phyloP scores from a whole-genome alignment of 2,329 filamentous ascomycete genomes.

The Sordariomycetes sp. region DNA sequence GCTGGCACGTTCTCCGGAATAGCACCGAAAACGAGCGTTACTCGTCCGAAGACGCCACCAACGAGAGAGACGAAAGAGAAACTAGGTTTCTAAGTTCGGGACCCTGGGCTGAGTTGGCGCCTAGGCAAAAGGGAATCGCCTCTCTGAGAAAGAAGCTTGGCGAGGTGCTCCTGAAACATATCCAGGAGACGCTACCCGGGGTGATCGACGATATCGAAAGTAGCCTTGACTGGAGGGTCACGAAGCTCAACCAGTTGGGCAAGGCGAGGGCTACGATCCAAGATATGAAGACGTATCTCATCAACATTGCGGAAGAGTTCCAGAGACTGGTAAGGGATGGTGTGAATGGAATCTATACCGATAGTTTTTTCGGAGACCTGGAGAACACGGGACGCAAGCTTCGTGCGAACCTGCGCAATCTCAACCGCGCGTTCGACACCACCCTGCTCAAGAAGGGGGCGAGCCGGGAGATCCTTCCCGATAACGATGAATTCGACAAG shows the following conservation, averaged over 20 bases:
- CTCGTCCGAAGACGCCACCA: constrained; percentile 5
- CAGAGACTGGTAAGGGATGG: constrained; percentile 16
- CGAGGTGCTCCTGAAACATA: constrained; percentile 14
- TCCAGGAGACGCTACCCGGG: constrained; percentile 13
- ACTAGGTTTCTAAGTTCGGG: constrained; percentile 16
- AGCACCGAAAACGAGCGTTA: constrained; percentile 18
- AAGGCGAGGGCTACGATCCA: constrained; percentile 8
- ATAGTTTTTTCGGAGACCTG: constrained; percentile 21
- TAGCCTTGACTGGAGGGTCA: constrained; percentile 10
- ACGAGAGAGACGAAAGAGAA: constrained; percentile 19
- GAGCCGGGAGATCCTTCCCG: constrained; percentile 7
- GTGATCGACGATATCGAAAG: constrained; percentile 14
- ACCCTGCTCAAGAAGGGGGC: constrained; percentile 13
- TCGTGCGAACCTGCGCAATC: constrained; percentile 15
- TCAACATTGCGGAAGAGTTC: constrained; percentile 21
- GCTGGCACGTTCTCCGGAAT: constrained; percentile 43
- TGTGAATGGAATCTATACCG: constrained; percentile 15
- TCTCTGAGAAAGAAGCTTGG: constrained; percentile 20
- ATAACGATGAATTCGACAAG: not conserved
- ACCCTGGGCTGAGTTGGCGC: constrained; percentile 13
- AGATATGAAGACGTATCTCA: constrained; percentile 18
- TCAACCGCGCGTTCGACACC: constrained; percentile 16
- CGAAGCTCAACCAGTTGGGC: constrained; percentile 10
- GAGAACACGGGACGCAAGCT: constrained; percentile 11
- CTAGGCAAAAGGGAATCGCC: constrained; percentile 17